Evolutionary conservation across 768 basidiomycete species (phyloP).

Genomic region (Hygrophorus russula): DNA sequence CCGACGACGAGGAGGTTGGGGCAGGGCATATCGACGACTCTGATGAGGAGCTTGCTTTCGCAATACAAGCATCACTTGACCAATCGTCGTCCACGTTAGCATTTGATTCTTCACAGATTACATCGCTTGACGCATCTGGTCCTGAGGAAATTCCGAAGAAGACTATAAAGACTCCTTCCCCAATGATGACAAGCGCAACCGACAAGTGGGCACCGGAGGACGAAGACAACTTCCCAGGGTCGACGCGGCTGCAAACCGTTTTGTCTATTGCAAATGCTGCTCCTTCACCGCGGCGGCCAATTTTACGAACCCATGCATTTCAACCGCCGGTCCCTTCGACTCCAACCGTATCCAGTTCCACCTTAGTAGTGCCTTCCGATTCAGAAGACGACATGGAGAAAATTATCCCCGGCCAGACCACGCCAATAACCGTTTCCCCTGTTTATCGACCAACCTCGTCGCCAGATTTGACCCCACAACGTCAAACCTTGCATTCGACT

Average conservation of each 20-base stretch:
- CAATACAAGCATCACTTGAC: constrained; percentile 52
- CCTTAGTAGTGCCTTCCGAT: constrained; percentile 8
- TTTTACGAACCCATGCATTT: background rate
- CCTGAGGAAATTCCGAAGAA: background rate
- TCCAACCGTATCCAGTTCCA: background rate
- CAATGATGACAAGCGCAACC: background rate
- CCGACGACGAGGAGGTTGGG: constrained; percentile 30
- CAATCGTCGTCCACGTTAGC: constrained; percentile 9
- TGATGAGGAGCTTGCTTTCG: constrained; percentile 42
- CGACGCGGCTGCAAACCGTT: constrained; percentile 53
- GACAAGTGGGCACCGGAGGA: background rate
- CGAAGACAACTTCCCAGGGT: constrained; percentile 23
- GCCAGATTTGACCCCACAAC: background rate
- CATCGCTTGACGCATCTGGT: background rate
- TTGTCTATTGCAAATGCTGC: constrained; percentile 56
- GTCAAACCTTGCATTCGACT: background rate
- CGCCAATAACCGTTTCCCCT: too few relatives aligned
- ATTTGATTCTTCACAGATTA: background rate
- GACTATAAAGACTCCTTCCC: too few relatives aligned
- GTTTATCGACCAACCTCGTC: too few relatives aligned
- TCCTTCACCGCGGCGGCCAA: constrained; percentile 15
- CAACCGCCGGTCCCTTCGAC: background rate
- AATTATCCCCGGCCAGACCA: constrained; percentile 1
- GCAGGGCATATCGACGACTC: constrained; percentile 21
- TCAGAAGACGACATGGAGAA: constrained; percentile 30